Percentiles rank a stretch among this genome's conserved stretches.
phyloP scores from a whole-genome alignment of 768 basidiomycete species.

The Sporobolomyces roseus region DNA sequence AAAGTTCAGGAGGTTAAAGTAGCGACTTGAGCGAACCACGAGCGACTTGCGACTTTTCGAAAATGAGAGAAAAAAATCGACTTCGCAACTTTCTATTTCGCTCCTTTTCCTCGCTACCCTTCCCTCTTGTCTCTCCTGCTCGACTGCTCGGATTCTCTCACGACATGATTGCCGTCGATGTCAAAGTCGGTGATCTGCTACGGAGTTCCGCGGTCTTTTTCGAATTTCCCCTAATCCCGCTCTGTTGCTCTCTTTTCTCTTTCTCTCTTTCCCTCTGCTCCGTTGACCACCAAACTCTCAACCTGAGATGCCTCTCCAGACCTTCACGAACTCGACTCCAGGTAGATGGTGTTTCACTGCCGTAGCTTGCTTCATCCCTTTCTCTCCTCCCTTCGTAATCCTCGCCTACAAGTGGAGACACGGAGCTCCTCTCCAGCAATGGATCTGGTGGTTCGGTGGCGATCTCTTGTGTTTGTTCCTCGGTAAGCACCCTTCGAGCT shows the following conservation, averaged over 20 bases:
- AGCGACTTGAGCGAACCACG: not conserved
- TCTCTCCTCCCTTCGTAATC: not conserved
- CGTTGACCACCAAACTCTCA: too few relatives aligned
- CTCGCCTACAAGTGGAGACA: not conserved
- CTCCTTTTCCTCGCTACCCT: too few relatives aligned
- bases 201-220: too few relatives aligned
- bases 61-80: too few relatives aligned
- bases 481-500: not conserved
- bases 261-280: too few relatives aligned
- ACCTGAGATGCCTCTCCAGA: not conserved
- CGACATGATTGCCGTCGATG: too few relatives aligned
- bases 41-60: too few relatives aligned
- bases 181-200: too few relatives aligned
- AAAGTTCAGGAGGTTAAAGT: not conserved
- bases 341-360: not conserved
- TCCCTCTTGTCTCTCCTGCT: too few relatives aligned
- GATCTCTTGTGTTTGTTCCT: not conserved
- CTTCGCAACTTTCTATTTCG: too few relatives aligned
- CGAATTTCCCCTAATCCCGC: too few relatives aligned
- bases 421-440: not conserved
- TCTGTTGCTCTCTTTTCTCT: not conserved
- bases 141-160: too few relatives aligned
- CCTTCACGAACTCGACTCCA: not conserved
- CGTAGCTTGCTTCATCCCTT: not conserved
- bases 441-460: not conserved